Base-by-base conservation (phyloP, 1,284 basidiomycete genomes). In the Ceratobasidium sp. region DNA sequence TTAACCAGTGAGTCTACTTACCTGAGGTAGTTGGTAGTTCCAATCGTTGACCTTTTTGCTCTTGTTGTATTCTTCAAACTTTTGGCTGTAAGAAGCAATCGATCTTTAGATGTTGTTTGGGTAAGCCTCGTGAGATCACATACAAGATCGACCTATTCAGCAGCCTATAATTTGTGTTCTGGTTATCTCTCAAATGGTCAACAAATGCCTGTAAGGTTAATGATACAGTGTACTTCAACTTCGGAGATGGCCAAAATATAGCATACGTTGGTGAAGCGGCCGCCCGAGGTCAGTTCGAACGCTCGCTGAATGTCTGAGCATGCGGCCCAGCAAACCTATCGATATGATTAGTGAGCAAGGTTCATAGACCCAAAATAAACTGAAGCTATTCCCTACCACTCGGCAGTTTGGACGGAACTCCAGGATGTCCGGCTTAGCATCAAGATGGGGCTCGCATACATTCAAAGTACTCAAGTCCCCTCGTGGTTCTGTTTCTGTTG, bases 281-380 rank as follows among this genome's bases (percentile, higher is more conserved):
- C 73, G 65, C 46, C 46, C 26, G 3, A 1, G 17, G 46, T 17
- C 3, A 15, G 17, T 42, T 66, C 74, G 7, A 6, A 67, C 4
- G 74, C 59, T 9, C 12, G n/a, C 12, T 76, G 20, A 40, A 15
- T 13, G 4, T 67, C 48, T 6, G 17, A 33, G 28, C 74, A 76
- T 2, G 74, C 74, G 1, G 74, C 74, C 64, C 74, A 76, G 52
- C 74, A 76, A 46, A 76, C 33, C 74, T 76, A n/a, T 9, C 38
- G 13, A 33, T 2, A 15, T 44, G 33, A 44, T 48, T 12, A 48
- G n/a, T 42, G 1, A 26, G 2, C n/a, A 20, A 10, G 42, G 9
- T 12, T 12, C 13, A 38, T 12, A 20, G 40, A 23, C 42, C 17
- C 20, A 26, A 48, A 33, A 26, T 33, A 17, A 6, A 59, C 13